Percentiles rank a stretch among this genome's conserved stretches.
These are phyloP conservation scores for Picocystis sp. DNA, from an alignment of 163 green algal genomes.

Conservation along the genomic window DNA sequence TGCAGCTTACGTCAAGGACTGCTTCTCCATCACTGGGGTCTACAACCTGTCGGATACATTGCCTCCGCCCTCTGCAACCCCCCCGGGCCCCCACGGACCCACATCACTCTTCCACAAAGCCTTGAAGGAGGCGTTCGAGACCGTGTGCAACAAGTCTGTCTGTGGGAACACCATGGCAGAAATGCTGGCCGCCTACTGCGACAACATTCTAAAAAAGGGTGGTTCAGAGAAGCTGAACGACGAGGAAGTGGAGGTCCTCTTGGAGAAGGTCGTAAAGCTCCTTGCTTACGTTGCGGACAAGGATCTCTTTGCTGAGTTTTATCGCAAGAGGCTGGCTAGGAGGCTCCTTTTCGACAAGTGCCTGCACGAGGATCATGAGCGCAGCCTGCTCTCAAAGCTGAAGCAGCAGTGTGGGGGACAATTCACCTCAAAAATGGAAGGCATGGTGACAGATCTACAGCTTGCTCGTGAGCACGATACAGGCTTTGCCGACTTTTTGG, in stretches of 20 bases:
- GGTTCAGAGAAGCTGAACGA: constrained; percentile 75
- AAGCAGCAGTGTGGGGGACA: constrained; percentile 98
- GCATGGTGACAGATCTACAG: constrained; percentile 92
- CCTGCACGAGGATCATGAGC: constrained; percentile 83
- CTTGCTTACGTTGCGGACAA: constrained; percentile 98
- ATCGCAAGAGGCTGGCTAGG: constrained; percentile 84
- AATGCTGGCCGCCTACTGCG: constrained; percentile 93
- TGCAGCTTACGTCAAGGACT: constrained; percentile 23
- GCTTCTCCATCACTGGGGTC: constrained; percentile 23
- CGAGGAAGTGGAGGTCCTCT: constrained; percentile 74
- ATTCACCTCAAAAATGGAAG: constrained; percentile 99
- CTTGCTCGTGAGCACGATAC: constrained; percentile 81
- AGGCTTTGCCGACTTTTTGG: constrained; percentile 32
- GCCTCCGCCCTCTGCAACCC: too few species aligned
- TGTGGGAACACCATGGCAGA: constrained; percentile 64
- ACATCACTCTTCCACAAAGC: constrained; percentile 81
- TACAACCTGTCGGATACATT: too few species aligned
- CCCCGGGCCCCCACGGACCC: constrained; percentile 20
- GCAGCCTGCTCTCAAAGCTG: constrained; percentile 73
- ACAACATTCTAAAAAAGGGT: constrained; percentile 92
- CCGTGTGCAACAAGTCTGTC: constrained; percentile 95
- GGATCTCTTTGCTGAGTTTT: constrained; percentile 75
- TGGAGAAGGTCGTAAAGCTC: constrained; percentile 95
- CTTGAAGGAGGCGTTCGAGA: constrained; percentile 95
- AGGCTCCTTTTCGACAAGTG: constrained; percentile 55